Conservation (phyloP, 2,329 filamentous ascomycete species). For the Diplodia corticola region DNA sequence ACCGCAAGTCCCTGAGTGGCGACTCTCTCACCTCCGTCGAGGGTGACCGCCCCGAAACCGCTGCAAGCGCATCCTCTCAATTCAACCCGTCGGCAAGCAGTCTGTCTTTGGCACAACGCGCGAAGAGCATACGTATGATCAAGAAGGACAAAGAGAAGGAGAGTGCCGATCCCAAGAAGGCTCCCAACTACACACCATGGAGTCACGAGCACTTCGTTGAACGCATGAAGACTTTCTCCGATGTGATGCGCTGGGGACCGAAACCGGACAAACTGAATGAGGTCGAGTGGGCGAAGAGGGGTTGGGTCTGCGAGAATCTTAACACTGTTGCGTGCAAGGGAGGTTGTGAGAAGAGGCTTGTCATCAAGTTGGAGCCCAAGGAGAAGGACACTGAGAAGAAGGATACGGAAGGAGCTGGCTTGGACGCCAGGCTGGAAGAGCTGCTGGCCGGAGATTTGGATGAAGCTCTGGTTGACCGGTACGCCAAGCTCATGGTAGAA, state of each 20-base stretch:
- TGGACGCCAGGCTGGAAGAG: slow-evolving; percentile 47
- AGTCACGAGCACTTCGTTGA: slow-evolving; percentile 80
- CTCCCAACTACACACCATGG: slow-evolving; percentile 78
- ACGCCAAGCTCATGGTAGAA: slow-evolving; percentile 68
- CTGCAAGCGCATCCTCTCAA: slow-evolving; percentile 11
- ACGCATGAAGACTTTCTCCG: slow-evolving; percentile 82
- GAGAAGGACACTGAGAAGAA: slow-evolving; percentile 52
- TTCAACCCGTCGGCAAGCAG: slow-evolving; percentile 21
- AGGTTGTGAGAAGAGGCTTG: slow-evolving; percentile 78
- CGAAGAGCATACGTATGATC: slow-evolving; percentile 34
- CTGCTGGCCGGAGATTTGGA: slow-evolving; percentile 64
- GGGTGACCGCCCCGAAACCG: neutral
- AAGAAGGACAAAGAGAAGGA: slow-evolving; percentile 24
- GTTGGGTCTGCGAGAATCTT: slow-evolving; percentile 74
- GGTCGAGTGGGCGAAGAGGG: slow-evolving; percentile 90
- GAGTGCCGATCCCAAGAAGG: slow-evolving; percentile 34
- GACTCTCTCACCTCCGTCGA: slow-evolving; percentile 27
- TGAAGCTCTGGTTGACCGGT: slow-evolving; percentile 72
- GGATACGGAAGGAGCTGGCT: slow-evolving; percentile 39
- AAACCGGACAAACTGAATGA: slow-evolving; percentile 86
- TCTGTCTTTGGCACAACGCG: slow-evolving; percentile 20
- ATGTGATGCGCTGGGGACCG: slow-evolving; percentile 88
- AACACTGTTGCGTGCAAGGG: slow-evolving; percentile 81
- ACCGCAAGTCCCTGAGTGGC: slow-evolving; percentile 32
- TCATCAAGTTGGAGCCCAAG: slow-evolving; percentile 68